Evolutionary conservation across 2,329 filamentous ascomycete species (phyloP), one percentile per base, ranked within the genome.

Genomic region (Fusarium sp.): DNA sequence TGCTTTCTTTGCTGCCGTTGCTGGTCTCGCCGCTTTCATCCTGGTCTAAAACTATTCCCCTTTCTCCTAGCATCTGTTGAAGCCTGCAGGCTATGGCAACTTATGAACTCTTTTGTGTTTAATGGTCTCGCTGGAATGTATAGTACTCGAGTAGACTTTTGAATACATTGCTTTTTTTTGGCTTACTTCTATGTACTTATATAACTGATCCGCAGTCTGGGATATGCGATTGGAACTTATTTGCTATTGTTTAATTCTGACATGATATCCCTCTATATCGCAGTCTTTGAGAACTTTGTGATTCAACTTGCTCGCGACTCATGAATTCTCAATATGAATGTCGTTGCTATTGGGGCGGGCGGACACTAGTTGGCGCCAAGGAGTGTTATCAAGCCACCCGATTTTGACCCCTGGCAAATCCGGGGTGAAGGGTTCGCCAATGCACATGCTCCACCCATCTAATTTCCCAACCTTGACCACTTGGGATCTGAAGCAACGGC

Each of bases 1-100:
- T 69, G 84, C 84, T 78, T 69, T 85, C 78, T 81, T 89, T 78
- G 88, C 88, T 80, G 87, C 84, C 73, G 84, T 82, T 54, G 88
- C 85, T 81, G 88, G 86, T 83, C 79, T 87, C 62, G 84, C 83
- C 69, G 88, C 86, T 79, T 81, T 88, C 78, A 77, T 86, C 82
- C 81, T 90, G 78, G 85, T 85, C 80, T 90, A 90, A 90, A 87
- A 79, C 80, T 54, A 69, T 75, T 79, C 67, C 76, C 25, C 31
- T 48, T 76, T 76, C 80, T 80, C 79, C 37, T 38, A 54, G 70
- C 76, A 76, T 78, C 68, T 76, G 79, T 81, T 78, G 78, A 81
- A 80, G 82, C 82, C 81, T 80, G 78, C 79, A 78, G 82, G 82
- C 78, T 71, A 80, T 78, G 82, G 80, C 80, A 81, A 77, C 60